Conservation (phyloP, 495 filamentous ascomycete species). For the Aspergillus nanangensis region DNA sequence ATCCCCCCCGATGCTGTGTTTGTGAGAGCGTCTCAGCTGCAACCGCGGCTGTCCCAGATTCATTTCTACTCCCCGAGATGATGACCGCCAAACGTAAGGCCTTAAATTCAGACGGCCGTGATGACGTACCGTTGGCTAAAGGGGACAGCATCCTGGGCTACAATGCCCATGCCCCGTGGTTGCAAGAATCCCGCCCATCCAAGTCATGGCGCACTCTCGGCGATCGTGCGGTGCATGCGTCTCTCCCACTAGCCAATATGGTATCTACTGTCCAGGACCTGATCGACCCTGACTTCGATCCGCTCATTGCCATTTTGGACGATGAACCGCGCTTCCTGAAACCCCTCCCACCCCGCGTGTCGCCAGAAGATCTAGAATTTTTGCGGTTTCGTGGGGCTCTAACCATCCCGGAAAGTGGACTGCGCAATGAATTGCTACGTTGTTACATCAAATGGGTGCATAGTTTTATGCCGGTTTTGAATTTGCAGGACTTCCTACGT, state of each 20-base stretch:
- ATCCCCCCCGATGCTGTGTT: constrained; percentile 4
- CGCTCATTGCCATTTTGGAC: constrained; percentile 38
- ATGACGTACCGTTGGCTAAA: constrained; percentile 17
- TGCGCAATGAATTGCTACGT: constrained; percentile 68
- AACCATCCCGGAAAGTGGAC: constrained; percentile 54
- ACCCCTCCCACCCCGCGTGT: constrained; percentile 45
- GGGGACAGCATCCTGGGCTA: constrained; percentile 26
- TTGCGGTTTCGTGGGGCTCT: constrained; percentile 70
- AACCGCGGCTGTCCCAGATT: background rate
- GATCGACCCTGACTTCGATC: constrained; percentile 41
- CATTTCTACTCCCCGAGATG: constrained; percentile 4
- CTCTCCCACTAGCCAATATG: constrained; percentile 38
- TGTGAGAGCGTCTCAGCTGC: constrained; percentile 3
- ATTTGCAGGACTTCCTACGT: constrained; percentile 64
- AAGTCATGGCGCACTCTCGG: constrained; percentile 28
- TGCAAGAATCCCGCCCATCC: constrained; percentile 24
- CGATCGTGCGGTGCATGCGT: constrained; percentile 27
- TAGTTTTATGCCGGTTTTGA: constrained; percentile 79
- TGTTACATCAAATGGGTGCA: constrained; percentile 80
- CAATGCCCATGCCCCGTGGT: constrained; percentile 35
- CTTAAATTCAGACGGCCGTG: constrained; percentile 16
- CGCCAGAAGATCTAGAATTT: constrained; percentile 66
- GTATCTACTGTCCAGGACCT: constrained; percentile 39
- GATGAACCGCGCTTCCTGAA: constrained; percentile 50
- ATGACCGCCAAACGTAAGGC: constrained; percentile 26